These are phyloP conservation scores for Lactuca saligna DNA, from an alignment of 129 eudicot species.

Conservation along the genomic window DNA sequence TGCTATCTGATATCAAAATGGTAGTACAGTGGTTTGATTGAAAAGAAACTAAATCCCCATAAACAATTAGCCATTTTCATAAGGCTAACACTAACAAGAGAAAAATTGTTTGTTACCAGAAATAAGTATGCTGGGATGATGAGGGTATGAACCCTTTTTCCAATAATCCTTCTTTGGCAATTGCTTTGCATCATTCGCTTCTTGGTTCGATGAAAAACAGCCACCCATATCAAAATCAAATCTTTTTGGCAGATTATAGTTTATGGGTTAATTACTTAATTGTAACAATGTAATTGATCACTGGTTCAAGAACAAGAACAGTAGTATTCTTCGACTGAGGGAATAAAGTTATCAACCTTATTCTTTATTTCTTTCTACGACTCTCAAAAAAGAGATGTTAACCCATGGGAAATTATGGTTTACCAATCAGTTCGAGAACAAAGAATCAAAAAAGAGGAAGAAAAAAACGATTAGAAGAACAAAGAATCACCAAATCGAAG, in stretches of 20 bases:
- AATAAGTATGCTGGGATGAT: constrained; percentile 57
- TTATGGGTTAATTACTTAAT: neutral
- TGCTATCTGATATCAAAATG: too few relatives aligned
- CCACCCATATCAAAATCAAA: constrained; percentile 69
- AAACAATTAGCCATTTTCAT: too few relatives aligned
- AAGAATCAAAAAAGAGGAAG: too few relatives aligned
- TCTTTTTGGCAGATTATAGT: constrained; percentile 29
- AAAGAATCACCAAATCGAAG: constrained; percentile 79
- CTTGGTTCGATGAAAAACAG: constrained; percentile 73
- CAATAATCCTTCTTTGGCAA: constrained; percentile 59
- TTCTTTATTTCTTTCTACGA: constrained; percentile 17
- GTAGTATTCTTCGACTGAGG: neutral
- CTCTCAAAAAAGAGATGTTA: neutral
- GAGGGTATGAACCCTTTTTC: constrained; percentile 59
- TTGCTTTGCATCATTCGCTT: constrained; percentile 54
- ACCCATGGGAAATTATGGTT: too few relatives aligned
- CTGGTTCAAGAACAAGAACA: too few relatives aligned
- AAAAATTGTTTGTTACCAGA: constrained; percentile 51
- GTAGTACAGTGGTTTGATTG: too few relatives aligned
- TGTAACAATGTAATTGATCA: too few relatives aligned
- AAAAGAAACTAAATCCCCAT: too few relatives aligned
- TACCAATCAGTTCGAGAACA: too few relatives aligned
- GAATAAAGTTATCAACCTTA: neutral
- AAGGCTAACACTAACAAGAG: too few relatives aligned
- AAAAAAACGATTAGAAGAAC: constrained; percentile 23